Conservation (phyloP, 2,329 filamentous ascomycete genomes). For the Neophaeococcomyces aloes region DNA sequence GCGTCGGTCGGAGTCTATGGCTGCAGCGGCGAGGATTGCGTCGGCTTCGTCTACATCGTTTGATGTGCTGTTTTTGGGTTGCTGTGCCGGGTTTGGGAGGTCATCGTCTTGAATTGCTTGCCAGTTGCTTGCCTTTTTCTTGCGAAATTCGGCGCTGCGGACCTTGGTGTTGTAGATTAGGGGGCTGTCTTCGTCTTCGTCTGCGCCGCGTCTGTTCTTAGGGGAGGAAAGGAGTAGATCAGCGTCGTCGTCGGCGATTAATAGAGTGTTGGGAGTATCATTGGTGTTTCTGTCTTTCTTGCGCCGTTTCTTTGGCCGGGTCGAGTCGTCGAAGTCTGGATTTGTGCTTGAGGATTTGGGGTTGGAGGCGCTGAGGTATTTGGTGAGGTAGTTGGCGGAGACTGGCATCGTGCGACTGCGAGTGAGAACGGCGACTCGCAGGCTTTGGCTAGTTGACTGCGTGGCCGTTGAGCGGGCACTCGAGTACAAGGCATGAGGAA, state of each 20-base stretch:
- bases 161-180: slow-evolving; percentile 20
- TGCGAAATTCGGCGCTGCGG: slow-evolving; percentile 49
- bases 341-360: slow-evolving; percentile 2
- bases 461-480: no score
- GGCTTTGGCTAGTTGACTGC: no score
- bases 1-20: slow-evolving; percentile 52
- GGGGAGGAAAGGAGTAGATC: slow-evolving; percentile 22
- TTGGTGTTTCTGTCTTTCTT: slow-evolving; percentile 42
- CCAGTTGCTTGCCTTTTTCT: slow-evolving; percentile 70
- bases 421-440: no score
- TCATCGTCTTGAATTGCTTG: slow-evolving; percentile 38
- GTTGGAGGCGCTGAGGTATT: slow-evolving; percentile 6
- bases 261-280: slow-evolving; percentile 28
- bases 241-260: slow-evolving; percentile 33
- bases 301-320: slow-evolving; percentile 46
- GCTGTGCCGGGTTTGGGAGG: slow-evolving; percentile 25
- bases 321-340: slow-evolving; percentile 17
- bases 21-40: slow-evolving; percentile 63
- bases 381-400: slow-evolving; percentile 7
- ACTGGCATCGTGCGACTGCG: slow-evolving; percentile 2
- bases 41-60: slow-evolving; percentile 60
- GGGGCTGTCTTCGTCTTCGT: slow-evolving; percentile 31
- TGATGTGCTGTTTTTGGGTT: slow-evolving; percentile 23
- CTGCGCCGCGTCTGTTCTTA: slow-evolving; percentile 26
- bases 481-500: no score